Evolutionary conservation across 2,329 filamentous ascomycete species (phyloP), one percentile per base, ranked within the genome.

Genomic region (Pseudogymnoascus sp.): DNA sequence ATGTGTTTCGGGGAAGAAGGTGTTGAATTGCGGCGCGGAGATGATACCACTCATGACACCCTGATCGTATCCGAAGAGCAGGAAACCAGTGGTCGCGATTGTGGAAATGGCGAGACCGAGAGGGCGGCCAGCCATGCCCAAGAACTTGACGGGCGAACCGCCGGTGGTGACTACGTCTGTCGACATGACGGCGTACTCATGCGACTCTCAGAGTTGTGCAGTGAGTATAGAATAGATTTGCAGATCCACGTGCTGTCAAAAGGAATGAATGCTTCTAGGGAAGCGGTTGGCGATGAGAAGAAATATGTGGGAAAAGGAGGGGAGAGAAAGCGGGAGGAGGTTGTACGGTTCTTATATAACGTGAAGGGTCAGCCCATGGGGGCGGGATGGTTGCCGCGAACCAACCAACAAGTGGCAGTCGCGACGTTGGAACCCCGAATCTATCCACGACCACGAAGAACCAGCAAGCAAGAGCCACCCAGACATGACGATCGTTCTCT

Each of bases 11-110:
- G 82, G 80, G 71, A 98, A 98, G 76, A 96, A 96, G 74, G 90
- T 84, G 75, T 89, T 90, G 76, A 99, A 99, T 75, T 71, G 65
- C n/a, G 74, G 77, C 48, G 78, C 83, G 81, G 84, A 87, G 71
- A 88, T 88, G 67, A 84, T 84, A 68, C 83, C 83, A 66, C 89
- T 92, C 90, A 93, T 93, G 68, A 95, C 90, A 72, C 90, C 90
- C 75, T 95, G 90, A 75, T 95, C 90, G 79, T 93, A 95, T 69
- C 90, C 90, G 72, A 96, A 96, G 16, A 96, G 80, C 71, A 96
- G 92, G 48, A 96, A 92, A 63, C 91, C 91, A 62, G 86, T 85
- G 69, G 88, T 89, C 62, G 89, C 89, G 71, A 91, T 83, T 13
- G 85, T 78, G 65, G 86, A 85, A 69, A 92, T 85, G 65, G 88